These are phyloP conservation scores for Tuber magnatum DNA, from an alignment of 495 filamentous ascomycete genomes.

Conservation along the genomic window DNA sequence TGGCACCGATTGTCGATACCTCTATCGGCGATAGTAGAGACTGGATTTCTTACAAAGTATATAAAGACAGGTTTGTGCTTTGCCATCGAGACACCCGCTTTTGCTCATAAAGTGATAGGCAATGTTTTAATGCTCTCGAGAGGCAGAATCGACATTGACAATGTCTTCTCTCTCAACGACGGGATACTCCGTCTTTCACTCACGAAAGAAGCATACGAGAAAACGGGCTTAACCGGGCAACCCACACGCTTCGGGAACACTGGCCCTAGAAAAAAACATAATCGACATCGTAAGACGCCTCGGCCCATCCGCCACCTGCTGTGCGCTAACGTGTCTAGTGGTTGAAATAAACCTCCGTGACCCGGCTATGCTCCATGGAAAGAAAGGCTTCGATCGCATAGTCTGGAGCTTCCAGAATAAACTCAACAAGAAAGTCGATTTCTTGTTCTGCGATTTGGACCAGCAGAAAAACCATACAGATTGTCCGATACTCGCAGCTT, in stretches of 20 bases:
- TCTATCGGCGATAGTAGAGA: constrained; percentile 61
- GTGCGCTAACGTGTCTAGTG: constrained; percentile 49
- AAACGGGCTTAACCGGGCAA: constrained; percentile 72
- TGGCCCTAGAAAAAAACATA: constrained; percentile 49
- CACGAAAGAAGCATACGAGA: constrained; percentile 76
- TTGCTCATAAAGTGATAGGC: constrained; percentile 48
- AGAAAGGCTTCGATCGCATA: constrained; percentile 81
- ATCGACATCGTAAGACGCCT: constrained; percentile 47
- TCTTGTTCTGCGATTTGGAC: constrained; percentile 69
- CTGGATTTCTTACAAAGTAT: constrained; percentile 76
- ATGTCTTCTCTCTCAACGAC: constrained; percentile 64
- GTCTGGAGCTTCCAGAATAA: constrained; percentile 80
- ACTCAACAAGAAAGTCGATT: constrained; percentile 61
- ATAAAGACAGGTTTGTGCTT: constrained; percentile 66
- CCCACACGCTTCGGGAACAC: constrained; percentile 44
- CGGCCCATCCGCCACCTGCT: neutral
- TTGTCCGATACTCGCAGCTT: constrained; percentile 38
- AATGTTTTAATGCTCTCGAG: constrained; percentile 88
- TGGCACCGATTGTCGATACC: constrained; percentile 71
- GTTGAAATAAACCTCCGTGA: constrained; percentile 73
- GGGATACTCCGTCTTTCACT: constrained; percentile 73
- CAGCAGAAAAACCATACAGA: constrained; percentile 3
- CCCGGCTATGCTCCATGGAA: constrained; percentile 80
- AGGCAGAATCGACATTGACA: constrained; percentile 70
- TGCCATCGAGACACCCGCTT: neutral